A percentile compares a stretch with the other conserved stretches of the same genome.
phyloP scores from a whole-genome alignment of 2,329 filamentous ascomycete species.

The Aspergillus neotritici region DNA sequence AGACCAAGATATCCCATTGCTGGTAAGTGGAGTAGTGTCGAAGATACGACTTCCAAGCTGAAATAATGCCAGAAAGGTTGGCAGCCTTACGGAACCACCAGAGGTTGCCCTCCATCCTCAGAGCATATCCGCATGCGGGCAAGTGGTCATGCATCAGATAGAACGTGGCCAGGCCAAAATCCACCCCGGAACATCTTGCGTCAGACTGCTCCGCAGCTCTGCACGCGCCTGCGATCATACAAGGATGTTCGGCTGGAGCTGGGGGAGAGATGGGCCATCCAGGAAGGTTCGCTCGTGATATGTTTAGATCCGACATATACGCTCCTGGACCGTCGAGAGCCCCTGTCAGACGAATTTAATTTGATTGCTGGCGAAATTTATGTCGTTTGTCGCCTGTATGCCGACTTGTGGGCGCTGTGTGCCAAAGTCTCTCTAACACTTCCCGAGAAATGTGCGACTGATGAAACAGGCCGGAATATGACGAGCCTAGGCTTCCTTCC shows the following conservation, averaged over 20 bases:
- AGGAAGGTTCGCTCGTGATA: constrained; percentile 28
- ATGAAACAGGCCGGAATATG: constrained; percentile 1
- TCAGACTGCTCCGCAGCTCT: constrained; percentile 16
- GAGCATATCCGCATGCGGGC: background rate
- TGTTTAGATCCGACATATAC: constrained; percentile 22
- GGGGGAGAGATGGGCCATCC: constrained; percentile 22
- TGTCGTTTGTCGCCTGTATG: constrained; percentile 27
- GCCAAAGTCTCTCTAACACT: constrained; percentile 19
- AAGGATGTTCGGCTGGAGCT: constrained; percentile 22
- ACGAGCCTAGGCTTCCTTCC: constrained; percentile 25
- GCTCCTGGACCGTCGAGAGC: constrained; percentile 11
- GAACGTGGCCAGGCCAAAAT: background rate
- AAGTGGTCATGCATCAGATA: background rate
- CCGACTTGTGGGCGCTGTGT: constrained; percentile 33
- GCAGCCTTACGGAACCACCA: background rate
- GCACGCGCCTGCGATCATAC: constrained; percentile 19
- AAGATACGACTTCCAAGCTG: background rate
- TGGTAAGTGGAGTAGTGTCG: constrained; percentile 5
- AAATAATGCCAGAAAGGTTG: background rate
- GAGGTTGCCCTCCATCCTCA: background rate
- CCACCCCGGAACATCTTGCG: constrained; percentile 7
- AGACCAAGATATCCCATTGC: constrained; percentile 7
- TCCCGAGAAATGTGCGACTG: background rate
- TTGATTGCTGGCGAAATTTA: constrained; percentile 25
- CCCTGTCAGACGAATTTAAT: constrained; percentile 23